A percentile compares a stretch with the other conserved stretches of the same genome.
Conservation (phyloP, 2,329 filamentous ascomycete genomes). For the Aspergillus novoparasiticus region DNA sequence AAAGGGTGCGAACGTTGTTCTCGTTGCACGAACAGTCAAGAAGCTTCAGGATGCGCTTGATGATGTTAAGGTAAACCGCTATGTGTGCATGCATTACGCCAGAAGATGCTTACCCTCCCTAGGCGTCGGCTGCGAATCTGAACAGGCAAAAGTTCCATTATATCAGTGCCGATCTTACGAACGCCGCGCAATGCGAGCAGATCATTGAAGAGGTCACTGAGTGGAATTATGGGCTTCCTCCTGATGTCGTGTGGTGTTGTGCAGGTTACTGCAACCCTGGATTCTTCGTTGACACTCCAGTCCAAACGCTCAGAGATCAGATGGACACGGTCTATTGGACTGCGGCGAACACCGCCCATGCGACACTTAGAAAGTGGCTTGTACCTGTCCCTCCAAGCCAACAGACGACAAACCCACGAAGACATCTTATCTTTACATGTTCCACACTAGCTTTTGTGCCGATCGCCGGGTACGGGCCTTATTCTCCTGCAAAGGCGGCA, state of each 20-base stretch:
- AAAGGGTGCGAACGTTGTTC: constrained; percentile 83
- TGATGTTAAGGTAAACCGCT: constrained; percentile 59
- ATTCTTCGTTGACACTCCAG: constrained; percentile 75
- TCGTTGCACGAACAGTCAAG: constrained; percentile 74
- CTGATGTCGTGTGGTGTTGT: constrained; percentile 89
- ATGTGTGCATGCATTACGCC: neutral
- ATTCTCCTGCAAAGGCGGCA: constrained; percentile 82
- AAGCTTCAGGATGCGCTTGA: constrained; percentile 74
- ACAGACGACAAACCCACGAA: constrained; percentile 41
- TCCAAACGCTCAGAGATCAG: constrained; percentile 68
- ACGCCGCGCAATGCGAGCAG: constrained; percentile 67
- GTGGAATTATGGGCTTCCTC: constrained; percentile 75
- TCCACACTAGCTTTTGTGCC: constrained; percentile 75
- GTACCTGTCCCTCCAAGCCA: constrained; percentile 34
- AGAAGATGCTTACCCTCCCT: constrained; percentile 20
- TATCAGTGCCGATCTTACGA: constrained; percentile 80
- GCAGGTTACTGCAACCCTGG: constrained; percentile 74
- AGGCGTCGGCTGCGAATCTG: constrained; percentile 68
- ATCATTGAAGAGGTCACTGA: constrained; percentile 71
- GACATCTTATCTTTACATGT: constrained; percentile 86
- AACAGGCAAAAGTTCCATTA: constrained; percentile 76
- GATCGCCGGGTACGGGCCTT: constrained; percentile 79
- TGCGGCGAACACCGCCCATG: constrained; percentile 81
- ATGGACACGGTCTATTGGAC: constrained; percentile 96
- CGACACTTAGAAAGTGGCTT: constrained; percentile 76